These are phyloP conservation scores for Ustilago cynodontis DNA, from an alignment of 1,284 basidiomycete genomes.

Conservation along the genomic window DNA sequence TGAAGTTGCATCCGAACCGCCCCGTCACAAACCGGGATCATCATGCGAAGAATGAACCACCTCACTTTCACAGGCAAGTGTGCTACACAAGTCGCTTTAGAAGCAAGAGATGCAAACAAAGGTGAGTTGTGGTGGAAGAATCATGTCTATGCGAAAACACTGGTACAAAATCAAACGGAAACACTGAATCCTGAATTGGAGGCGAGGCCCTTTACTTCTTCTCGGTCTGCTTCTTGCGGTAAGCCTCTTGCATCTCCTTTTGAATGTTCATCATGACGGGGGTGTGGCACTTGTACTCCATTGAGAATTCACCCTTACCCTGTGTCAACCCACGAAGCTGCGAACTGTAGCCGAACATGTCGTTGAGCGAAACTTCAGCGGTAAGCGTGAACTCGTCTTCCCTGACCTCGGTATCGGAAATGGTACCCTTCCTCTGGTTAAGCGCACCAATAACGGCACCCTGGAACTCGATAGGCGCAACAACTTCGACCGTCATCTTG, in stretches of 20 bases:
- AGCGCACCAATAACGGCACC: slow-evolving; percentile 94
- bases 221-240: slow-evolving; percentile 60
- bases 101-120: no score
- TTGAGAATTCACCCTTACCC: slow-evolving; percentile 75
- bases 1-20: not conserved
- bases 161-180: slow-evolving; percentile 15
- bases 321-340: slow-evolving; percentile 88
- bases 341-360: slow-evolving; percentile 89
- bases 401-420: slow-evolving; percentile 94
- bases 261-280: slow-evolving; percentile 91
- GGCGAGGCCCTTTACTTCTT: slow-evolving; percentile 33
- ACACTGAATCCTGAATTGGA: not conserved
- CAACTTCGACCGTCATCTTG: slow-evolving; percentile 97
- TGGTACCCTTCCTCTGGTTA: slow-evolving; percentile 92
- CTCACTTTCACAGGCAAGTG: not conserved
- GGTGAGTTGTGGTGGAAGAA: slow-evolving; percentile 30
- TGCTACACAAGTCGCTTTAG: not conserved
- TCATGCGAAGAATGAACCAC: not conserved
- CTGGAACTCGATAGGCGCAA: slow-evolving; percentile 96
- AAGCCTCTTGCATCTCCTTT: slow-evolving; percentile 79
- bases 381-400: slow-evolving; percentile 95
- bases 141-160: slow-evolving; percentile 22
- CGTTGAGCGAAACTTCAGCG: slow-evolving; percentile 94
- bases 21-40: not conserved
- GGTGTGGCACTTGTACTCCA: slow-evolving; percentile 87